Conservation (phyloP, 257 asterid species). For the Fraxinus quadrangulata region DNA sequence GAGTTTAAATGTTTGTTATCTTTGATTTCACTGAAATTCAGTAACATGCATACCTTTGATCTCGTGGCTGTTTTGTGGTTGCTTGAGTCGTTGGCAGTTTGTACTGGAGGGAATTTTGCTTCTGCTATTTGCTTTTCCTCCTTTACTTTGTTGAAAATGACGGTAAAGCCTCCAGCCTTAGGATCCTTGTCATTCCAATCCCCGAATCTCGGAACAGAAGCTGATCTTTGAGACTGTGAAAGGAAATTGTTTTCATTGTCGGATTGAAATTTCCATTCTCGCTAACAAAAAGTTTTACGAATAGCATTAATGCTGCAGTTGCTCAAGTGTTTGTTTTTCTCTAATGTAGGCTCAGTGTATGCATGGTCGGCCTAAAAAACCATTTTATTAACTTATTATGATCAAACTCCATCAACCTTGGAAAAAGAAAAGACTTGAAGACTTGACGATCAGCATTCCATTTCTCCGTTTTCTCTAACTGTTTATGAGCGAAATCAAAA, state of each 20-base stretch:
- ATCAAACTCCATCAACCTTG: too few relatives aligned
- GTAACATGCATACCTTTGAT: constrained; percentile 26
- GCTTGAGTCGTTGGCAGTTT: not conserved
- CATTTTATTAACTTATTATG: not conserved
- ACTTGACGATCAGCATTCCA: too few relatives aligned
- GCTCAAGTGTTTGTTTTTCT: too few relatives aligned
- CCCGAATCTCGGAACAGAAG: constrained; percentile 47
- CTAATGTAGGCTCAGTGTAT: not conserved
- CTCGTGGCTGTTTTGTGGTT: not conserved
- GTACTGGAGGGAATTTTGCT: constrained; percentile 30
- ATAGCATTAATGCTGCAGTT: too few relatives aligned
- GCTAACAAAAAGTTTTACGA: not conserved
- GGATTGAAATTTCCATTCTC: not conserved
- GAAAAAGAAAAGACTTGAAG: too few relatives aligned
- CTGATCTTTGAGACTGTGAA: constrained; percentile 32
- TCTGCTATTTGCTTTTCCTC: constrained; percentile 43
- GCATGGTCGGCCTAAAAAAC: too few relatives aligned
- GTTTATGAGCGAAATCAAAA: too few relatives aligned
- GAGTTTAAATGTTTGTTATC: not conserved
- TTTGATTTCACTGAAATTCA: not conserved
- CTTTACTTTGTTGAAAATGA: constrained; percentile 43
- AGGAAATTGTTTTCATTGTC: too few relatives aligned
- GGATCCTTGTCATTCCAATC: constrained; percentile 50
- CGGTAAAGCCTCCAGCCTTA: constrained; percentile 39
- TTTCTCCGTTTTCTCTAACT: too few relatives aligned